Evolutionary conservation across 225 moss, liverwort and hornwort species (phyloP).

Genomic region (Lunularia cruciata): DNA sequence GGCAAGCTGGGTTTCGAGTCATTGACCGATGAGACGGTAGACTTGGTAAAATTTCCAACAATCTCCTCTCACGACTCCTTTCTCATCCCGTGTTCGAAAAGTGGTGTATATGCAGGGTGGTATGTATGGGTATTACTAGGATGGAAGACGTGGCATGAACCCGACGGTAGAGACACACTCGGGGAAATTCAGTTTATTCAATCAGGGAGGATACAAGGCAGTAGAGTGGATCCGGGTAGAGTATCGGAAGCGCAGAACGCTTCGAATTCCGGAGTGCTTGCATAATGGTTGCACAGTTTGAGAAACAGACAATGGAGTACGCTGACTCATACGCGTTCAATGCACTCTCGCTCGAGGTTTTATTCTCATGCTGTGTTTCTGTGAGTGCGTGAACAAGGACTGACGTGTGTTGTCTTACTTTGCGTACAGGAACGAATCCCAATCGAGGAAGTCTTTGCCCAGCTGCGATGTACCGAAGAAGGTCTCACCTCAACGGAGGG

Average conservation of each 20-base stretch:
- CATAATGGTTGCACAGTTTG: too few species aligned
- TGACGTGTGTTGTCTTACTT: background rate
- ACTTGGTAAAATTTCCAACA: constrained; percentile 8
- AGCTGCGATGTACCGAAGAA: constrained; percentile 68
- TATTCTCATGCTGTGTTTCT: too few species aligned
- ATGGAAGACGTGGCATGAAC: too few species aligned
- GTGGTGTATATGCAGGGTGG: background rate
- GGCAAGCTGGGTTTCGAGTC: constrained; percentile 13
- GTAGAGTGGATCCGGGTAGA: too few species aligned
- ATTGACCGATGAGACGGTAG: constrained; percentile 20
- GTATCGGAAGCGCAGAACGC: too few species aligned
- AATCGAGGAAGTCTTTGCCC: constrained; percentile 74
- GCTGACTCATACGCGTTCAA: too few species aligned
- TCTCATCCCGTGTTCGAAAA: background rate
- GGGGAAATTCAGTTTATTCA: too few species aligned
- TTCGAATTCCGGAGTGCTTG: too few species aligned
- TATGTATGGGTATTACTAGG: background rate
- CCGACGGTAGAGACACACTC: too few species aligned
- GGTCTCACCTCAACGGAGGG: constrained; percentile 72
- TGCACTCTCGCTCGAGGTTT: too few species aligned
- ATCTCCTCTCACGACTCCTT: background rate
- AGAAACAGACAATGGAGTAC: too few species aligned
- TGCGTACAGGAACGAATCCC: constrained; percentile 71
- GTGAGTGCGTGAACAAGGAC: background rate
- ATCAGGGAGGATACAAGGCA: too few species aligned